phyloP scores from a whole-genome alignment of 371 early-diverging fungal genomes.

The Blakeslea trispora region DNA sequence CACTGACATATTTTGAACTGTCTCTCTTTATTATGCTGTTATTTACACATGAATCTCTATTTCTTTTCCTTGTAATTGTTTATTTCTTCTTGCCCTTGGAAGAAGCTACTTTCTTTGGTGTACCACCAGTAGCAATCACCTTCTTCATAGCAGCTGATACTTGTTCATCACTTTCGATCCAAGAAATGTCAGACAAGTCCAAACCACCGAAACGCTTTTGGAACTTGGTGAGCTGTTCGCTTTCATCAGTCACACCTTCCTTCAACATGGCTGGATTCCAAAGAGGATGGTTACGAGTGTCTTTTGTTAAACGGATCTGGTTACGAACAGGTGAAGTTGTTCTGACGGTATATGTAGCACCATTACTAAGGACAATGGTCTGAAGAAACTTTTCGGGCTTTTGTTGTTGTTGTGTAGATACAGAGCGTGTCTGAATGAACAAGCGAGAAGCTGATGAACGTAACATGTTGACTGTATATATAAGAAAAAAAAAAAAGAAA shows the following conservation, averaged over 20 bases:
- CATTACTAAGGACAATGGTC: constrained; percentile 87
- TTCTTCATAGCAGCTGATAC: constrained; percentile 50
- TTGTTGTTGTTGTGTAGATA: constrained; percentile 12
- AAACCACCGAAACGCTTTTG: constrained; percentile 73
- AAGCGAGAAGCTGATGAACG: neutral
- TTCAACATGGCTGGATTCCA: constrained; percentile 83
- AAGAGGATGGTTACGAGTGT: constrained; percentile 89
- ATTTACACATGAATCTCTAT: neutral
- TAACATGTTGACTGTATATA: neutral
- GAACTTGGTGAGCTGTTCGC: constrained; percentile 78
- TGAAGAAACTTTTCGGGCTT: constrained; percentile 79
- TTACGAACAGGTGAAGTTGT: constrained; percentile 83
- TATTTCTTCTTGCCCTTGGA: constrained; percentile 46
- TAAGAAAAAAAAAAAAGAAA: constrained; percentile 5
- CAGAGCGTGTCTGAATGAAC: constrained; percentile 13
- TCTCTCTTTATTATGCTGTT: too few relatives aligned
- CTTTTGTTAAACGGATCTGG: constrained; percentile 84
- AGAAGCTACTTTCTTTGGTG: constrained; percentile 28
- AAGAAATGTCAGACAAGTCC: constrained; percentile 53
- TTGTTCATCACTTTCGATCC: constrained; percentile 51
- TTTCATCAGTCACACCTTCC: constrained; percentile 63
- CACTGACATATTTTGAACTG: too few relatives aligned
- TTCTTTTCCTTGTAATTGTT: too few relatives aligned
- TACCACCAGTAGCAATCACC: constrained; percentile 42
- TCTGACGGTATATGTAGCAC: constrained; percentile 81